Conservation (phyloP, 2,329 filamentous ascomycete species). For the Paecilomyces sp. region DNA sequence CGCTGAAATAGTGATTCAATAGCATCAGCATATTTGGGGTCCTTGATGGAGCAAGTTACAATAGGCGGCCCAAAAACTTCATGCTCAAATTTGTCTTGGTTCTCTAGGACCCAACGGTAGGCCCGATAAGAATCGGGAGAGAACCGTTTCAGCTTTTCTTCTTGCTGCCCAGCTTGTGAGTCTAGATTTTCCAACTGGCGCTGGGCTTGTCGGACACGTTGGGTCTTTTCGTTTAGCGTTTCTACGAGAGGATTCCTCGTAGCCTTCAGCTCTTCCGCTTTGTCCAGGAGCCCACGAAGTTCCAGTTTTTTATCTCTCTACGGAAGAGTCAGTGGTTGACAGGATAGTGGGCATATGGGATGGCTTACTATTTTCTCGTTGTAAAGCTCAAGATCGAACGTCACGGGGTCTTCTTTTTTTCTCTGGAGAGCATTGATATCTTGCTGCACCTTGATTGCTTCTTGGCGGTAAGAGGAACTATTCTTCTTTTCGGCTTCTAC, state of each 20-base stretch:
- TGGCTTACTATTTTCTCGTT: constrained; percentile 64
- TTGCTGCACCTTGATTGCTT: constrained; percentile 44
- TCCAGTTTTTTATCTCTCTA: constrained; percentile 51
- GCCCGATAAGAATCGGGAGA: constrained; percentile 61
- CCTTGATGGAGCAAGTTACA: constrained; percentile 70
- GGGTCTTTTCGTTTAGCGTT: constrained; percentile 27
- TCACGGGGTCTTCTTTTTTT: constrained; percentile 54
- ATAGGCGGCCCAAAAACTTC: constrained; percentile 76
- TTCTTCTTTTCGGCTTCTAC: constrained; percentile 47
- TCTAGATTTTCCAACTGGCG: constrained; percentile 54
- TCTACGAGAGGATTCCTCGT: constrained; percentile 24
- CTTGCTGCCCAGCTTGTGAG: constrained; percentile 68
- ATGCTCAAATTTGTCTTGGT: constrained; percentile 63
- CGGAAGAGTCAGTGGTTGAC: constrained; percentile 16
- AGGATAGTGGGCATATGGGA: neutral
- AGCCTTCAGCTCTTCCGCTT: constrained; percentile 36
- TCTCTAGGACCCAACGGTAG: constrained; percentile 75
- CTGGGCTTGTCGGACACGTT: constrained; percentile 36
- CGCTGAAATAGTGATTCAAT: constrained; percentile 52
- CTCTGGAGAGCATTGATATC: constrained; percentile 59
- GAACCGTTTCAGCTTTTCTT: constrained; percentile 54
- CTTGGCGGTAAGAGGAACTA: constrained; percentile 45
- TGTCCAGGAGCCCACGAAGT: constrained; percentile 26
- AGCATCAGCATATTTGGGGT: constrained; percentile 57
- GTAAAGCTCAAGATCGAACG: constrained; percentile 63